These are phyloP conservation scores for Petrea volubilis DNA, from an alignment of 257 asterid species.

Conservation along the genomic window DNA sequence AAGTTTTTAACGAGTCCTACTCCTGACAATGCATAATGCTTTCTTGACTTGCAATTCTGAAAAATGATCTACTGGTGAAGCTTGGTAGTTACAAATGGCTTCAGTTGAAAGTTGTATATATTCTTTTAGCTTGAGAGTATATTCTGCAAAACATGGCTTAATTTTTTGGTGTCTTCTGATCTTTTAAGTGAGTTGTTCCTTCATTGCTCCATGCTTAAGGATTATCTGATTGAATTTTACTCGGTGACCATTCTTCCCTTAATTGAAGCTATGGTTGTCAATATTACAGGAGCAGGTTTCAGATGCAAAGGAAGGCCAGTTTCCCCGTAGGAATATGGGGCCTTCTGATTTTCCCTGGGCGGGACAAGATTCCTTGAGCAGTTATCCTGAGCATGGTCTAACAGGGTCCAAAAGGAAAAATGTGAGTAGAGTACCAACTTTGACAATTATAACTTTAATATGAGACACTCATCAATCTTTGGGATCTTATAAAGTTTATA, in stretches of 20 bases:
- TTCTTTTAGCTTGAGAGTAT: not conserved
- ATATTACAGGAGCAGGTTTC: slow-evolving; percentile 62
- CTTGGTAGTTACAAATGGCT: not conserved
- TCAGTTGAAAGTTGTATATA: not conserved
- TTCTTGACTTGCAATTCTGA: not conserved
- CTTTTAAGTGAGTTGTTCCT: slow-evolving; percentile 14
- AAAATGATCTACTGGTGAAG: not conserved
- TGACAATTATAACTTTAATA: not conserved
- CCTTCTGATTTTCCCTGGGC: slow-evolving; percentile 61
- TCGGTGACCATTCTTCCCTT: not conserved
- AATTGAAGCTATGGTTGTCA: slow-evolving; percentile 14
- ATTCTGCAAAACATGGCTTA: not conserved
- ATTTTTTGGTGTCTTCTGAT: not conserved
- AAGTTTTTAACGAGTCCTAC: not conserved
- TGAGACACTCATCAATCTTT: not conserved
- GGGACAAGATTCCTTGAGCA: slow-evolving; percentile 53
- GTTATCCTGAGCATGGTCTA: slow-evolving; percentile 52
- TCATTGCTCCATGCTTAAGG: slow-evolving; percentile 17
- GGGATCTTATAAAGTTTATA: slow-evolving; percentile 2
- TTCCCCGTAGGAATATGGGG: slow-evolving; percentile 49
- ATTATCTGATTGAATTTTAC: not conserved
- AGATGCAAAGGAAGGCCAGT: slow-evolving; percentile 68
- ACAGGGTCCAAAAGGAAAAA: slow-evolving; percentile 65
- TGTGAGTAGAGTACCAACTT: slow-evolving; percentile 44
- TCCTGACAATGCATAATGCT: not conserved